Conservation (phyloP, 345 rosid species). For the Hibiscus syriacus region DNA sequence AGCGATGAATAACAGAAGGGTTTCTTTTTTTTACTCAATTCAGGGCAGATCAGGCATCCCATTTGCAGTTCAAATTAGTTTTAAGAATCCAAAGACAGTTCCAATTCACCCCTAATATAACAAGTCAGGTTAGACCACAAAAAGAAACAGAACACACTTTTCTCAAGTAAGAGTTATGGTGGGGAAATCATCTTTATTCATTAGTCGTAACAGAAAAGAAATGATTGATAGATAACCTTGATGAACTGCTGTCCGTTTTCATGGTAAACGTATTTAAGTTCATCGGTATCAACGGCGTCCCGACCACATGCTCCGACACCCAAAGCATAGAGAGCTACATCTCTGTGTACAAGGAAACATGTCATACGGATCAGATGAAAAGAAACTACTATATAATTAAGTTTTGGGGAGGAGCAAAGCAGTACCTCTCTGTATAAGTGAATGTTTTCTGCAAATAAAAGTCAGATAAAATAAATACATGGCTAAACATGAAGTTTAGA, state of each 20-base stretch:
- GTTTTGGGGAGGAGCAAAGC: background rate
- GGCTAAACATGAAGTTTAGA: background rate
- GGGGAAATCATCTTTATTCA: background rate
- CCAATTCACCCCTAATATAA: background rate
- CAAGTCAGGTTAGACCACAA: background rate
- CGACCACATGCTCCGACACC: constrained; percentile 80
- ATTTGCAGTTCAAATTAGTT: background rate
- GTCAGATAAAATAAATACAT: background rate
- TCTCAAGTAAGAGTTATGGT: background rate
- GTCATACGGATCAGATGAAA: background rate
- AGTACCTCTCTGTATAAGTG: constrained; percentile 59
- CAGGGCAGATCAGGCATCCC: background rate
- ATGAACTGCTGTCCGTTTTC: constrained; percentile 54
- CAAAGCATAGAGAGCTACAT: constrained; percentile 69
- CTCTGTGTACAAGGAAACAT: constrained; percentile 32
- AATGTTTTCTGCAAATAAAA: constrained; percentile 28
- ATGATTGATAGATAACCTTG: too few species aligned
- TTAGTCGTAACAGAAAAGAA: too few species aligned
- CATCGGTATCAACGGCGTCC: constrained; percentile 58
- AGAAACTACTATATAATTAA: background rate
- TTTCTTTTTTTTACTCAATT: background rate
- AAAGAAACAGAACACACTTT: background rate
- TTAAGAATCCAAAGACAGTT: background rate
- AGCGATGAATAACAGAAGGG: background rate
- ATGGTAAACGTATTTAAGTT: constrained; percentile 74